Conservation (phyloP, 257 asterid genomes). For the Plantago elongata region DNA sequence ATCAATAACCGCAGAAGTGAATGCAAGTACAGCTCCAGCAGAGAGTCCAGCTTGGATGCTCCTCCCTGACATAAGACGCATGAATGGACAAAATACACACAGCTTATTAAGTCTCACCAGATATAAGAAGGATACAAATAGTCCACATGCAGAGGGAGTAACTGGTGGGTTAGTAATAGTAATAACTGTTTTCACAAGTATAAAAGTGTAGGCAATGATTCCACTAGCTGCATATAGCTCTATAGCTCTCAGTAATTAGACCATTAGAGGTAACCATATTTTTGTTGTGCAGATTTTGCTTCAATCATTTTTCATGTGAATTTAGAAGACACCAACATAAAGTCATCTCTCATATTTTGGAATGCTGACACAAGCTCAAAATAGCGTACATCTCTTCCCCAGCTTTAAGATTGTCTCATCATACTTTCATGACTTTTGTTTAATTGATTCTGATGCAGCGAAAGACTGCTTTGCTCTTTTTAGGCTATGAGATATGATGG, state of each 20-base stretch:
- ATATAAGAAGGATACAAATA: background rate
- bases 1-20: slow-evolving; percentile 62
- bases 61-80: slow-evolving; percentile 45
- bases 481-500: too few relatives aligned
- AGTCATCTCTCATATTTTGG: background rate
- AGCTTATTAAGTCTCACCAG: background rate
- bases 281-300: background rate
- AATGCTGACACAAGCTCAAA: too few relatives aligned
- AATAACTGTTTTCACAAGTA: background rate
- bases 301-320: background rate
- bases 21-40: slow-evolving; percentile 84
- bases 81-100: background rate
- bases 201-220: too few relatives aligned
- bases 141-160: background rate
- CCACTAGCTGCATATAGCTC: too few relatives aligned
- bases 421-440: too few relatives aligned
- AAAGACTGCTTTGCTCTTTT: too few relatives aligned
- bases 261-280: too few relatives aligned
- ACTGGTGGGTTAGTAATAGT: background rate
- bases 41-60: slow-evolving; percentile 68
- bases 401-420: too few relatives aligned
- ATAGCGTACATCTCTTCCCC: too few relatives aligned
- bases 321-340: background rate
- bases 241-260: too few relatives aligned
- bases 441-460: too few relatives aligned